Percentiles rank a stretch among this genome's conserved stretches.
Conservation (phyloP, 2,329 filamentous ascomycete species). For the Domatiomyces globalis region DNA sequence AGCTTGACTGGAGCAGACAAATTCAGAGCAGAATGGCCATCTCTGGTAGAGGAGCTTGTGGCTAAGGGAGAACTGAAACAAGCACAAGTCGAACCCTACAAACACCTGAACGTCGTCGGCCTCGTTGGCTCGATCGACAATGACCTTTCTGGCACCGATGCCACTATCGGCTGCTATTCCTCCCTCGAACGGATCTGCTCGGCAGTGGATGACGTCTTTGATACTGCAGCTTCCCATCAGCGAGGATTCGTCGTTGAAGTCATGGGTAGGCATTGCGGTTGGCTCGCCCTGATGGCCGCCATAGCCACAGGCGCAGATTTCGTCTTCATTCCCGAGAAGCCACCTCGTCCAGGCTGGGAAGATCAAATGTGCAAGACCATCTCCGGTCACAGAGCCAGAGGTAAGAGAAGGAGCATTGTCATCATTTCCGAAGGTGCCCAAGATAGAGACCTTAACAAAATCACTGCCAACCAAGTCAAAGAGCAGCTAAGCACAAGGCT, state of each 20-base stretch:
- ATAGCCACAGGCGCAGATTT: slow-evolving; percentile 93
- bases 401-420: slow-evolving; percentile 95
- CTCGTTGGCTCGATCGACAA: slow-evolving; percentile 97
- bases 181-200: slow-evolving; percentile 87
- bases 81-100: slow-evolving; percentile 61
- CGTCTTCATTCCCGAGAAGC: slow-evolving; percentile 91
- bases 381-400: slow-evolving; percentile 63
- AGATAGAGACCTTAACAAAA: slow-evolving; percentile 69
- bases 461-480: slow-evolving; percentile 68
- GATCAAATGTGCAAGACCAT: slow-evolving; percentile 74
- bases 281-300: slow-evolving; percentile 90
- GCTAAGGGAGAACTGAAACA: slow-evolving; percentile 53
- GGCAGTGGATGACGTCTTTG: slow-evolving; percentile 81
- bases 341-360: slow-evolving; percentile 74
- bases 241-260: slow-evolving; percentile 95
- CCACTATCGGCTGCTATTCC: slow-evolving; percentile 93
- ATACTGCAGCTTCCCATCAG: slow-evolving; percentile 91
- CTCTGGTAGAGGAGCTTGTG: slow-evolving; percentile 73
- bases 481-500: slow-evolving; percentile 71
- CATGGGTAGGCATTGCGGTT: slow-evolving; percentile 96
- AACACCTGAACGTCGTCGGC: slow-evolving; percentile 87
- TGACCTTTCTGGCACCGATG: slow-evolving; percentile 91
- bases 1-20: slow-evolving; percentile 89
- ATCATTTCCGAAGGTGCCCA: slow-evolving; percentile 93
- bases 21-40: slow-evolving; percentile 85